Percentiles rank a stretch among this genome's conserved stretches.
phyloP scores from a whole-genome alignment of 441 rosid species.

The Francoa sonchifolia region DNA sequence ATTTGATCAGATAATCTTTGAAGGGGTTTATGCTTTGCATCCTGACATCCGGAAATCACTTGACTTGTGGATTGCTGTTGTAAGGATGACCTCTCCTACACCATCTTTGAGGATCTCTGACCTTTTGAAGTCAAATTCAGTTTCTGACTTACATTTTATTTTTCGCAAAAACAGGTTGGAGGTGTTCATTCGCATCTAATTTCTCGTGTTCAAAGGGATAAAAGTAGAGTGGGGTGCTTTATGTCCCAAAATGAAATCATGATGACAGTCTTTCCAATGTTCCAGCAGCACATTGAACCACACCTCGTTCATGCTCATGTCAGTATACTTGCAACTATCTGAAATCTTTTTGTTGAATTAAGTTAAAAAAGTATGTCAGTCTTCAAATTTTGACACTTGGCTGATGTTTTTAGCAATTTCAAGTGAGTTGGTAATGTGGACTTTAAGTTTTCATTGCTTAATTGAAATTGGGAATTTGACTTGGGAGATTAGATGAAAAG shows the following conservation, averaged over 20 bases:
- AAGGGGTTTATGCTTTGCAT: constrained; percentile 95
- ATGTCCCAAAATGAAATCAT: constrained; percentile 96
- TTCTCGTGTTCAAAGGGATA: constrained; percentile 98
- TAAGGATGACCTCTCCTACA: constrained; percentile 36
- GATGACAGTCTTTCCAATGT: constrained; percentile 97
- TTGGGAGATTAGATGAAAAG: too few species aligned
- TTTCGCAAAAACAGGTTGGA: constrained; percentile 64
- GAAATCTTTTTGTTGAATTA: constrained; percentile 1
- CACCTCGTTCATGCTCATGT: constrained; percentile 99
- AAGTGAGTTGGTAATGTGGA: too few species aligned
- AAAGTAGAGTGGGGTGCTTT: constrained; percentile 76
- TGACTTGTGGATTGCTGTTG: constrained; percentile 98
- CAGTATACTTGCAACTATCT: constrained; percentile 26
- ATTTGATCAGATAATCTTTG: constrained; percentile 68
- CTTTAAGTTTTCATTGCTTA: too few species aligned
- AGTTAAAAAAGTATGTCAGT: background rate
- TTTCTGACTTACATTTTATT: constrained; percentile 11
- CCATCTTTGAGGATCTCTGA: constrained; percentile 6
- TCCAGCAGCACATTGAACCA: constrained; percentile 95
- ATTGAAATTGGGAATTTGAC: too few species aligned
- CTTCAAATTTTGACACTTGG: background rate
- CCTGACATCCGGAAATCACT: constrained; percentile 85
- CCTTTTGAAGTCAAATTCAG: too few species aligned
- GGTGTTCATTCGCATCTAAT: constrained; percentile 97
- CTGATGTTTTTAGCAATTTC: too few species aligned